phyloP scores from a whole-genome alignment of 495 filamentous ascomycete genomes.

The Penicillium malachiteum region DNA sequence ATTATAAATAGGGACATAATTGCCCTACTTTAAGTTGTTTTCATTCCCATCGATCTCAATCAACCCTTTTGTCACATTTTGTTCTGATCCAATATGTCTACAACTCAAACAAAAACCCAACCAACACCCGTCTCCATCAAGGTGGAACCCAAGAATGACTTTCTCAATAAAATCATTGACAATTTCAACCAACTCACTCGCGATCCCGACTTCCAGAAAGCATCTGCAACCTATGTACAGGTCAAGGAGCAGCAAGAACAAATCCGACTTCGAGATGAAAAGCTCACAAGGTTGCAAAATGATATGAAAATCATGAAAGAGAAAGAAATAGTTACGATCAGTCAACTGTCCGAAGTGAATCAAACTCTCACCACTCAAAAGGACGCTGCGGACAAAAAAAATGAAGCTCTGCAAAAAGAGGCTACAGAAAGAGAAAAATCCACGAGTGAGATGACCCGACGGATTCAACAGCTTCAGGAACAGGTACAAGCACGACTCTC shows the following conservation, averaged over 20 bases:
- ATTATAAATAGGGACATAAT: not conserved
- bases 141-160: not conserved
- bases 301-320: not conserved
- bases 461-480: not conserved
- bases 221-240: constrained; percentile 2
- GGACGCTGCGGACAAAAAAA: not conserved
- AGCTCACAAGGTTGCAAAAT: not conserved
- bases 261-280: not conserved
- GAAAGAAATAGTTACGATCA: not conserved
- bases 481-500: not conserved
- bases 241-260: constrained; percentile 1
- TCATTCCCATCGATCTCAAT: not conserved
- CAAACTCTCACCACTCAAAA: not conserved
- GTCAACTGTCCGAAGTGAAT: not conserved
- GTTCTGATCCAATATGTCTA: not conserved
- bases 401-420: not conserved
- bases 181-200: not conserved
- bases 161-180: not conserved
- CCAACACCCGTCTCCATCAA: not conserved
- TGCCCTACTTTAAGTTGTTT: not conserved
- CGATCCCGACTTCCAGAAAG: constrained; percentile 4
- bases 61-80: not conserved
- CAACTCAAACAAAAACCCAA: not conserved
- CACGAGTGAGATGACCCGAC: not conserved
- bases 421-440: not conserved